These are phyloP conservation scores for Colletotrichum zoysiae DNA, from an alignment of 2,329 filamentous ascomycete species.

Conservation along the genomic window DNA sequence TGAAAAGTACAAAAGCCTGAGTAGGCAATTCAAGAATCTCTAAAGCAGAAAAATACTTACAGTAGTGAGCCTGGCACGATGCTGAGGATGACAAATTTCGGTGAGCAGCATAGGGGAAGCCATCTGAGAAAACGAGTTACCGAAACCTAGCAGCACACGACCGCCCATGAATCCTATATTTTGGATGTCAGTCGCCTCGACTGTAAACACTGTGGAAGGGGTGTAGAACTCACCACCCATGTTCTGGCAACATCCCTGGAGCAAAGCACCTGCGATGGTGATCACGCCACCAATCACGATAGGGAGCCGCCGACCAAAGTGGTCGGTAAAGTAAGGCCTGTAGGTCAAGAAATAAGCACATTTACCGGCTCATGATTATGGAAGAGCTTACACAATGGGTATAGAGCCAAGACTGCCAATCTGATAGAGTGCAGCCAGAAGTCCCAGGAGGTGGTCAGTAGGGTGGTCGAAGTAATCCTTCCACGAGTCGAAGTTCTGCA, in stretches of 20 bases:
- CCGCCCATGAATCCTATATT: slow-evolving; percentile 56
- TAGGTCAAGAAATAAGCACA: neutral
- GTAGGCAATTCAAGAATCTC: fast-evolving
- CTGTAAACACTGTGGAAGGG: slow-evolving; percentile 44
- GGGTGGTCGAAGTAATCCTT: slow-evolving; percentile 49
- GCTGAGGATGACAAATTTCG: slow-evolving; percentile 76
- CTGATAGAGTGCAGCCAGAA: slow-evolving; percentile 58
- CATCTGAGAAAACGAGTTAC: slow-evolving; percentile 73
- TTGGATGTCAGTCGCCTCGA: neutral
- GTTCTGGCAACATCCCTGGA: slow-evolving; percentile 55
- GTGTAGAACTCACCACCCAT: neutral
- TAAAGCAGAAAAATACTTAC: neutral
- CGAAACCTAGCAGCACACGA: slow-evolving; percentile 74
- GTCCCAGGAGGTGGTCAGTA: slow-evolving; percentile 46
- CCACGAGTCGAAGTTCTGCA: slow-evolving; percentile 33
- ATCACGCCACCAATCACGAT: slow-evolving; percentile 59
- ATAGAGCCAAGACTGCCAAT: slow-evolving; percentile 59
- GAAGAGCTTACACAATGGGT: slow-evolving; percentile 44
- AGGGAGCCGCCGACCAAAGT: slow-evolving; percentile 56
- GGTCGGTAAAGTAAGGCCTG: slow-evolving; percentile 53
- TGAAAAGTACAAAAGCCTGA: neutral
- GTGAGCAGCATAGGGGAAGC: slow-evolving; percentile 71
- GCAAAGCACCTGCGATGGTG: slow-evolving; percentile 58
- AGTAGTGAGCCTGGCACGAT: slow-evolving; percentile 73
- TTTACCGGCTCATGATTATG: too few relatives aligned